phyloP scores from a whole-genome alignment of 306 rosid genomes.

The Cucumis sativus region DNA sequence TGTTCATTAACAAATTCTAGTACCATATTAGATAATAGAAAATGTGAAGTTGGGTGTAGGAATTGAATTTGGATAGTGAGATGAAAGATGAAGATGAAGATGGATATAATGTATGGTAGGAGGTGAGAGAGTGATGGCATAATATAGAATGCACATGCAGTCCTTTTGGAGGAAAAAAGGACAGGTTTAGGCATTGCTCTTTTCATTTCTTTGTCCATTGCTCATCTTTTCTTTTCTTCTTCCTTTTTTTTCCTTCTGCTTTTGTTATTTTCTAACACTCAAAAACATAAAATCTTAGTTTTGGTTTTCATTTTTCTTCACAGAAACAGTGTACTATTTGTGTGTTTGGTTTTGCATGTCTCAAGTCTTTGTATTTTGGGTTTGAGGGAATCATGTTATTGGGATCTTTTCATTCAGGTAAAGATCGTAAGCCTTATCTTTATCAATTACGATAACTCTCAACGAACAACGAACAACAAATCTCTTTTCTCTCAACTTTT shows the following conservation, averaged over 20 bases:
- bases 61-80: slow-evolving; percentile 14
- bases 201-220: slow-evolving; percentile 13
- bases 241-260: neutral
- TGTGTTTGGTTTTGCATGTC: neutral
- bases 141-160: slow-evolving; percentile 38
- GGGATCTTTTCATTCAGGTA: neutral
- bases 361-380: neutral
- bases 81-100: slow-evolving; percentile 3
- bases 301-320: neutral
- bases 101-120: slow-evolving; percentile 14
- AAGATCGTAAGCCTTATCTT: too few relatives aligned
- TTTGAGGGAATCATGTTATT: neutral
- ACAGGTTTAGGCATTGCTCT: slow-evolving; percentile 34
- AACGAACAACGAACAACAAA: too few relatives aligned
- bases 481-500: too few relatives aligned
- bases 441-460: too few relatives aligned
- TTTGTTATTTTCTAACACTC: neutral
- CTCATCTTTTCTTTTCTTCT: neutral
- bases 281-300: neutral
- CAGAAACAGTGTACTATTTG: neutral
- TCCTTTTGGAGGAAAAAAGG: slow-evolving; percentile 28
- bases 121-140: slow-evolving; percentile 15
- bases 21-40: too few relatives aligned
- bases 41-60: neutral
- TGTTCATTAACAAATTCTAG: too few relatives aligned